A percentile compares a stretch with the other conserved stretches of the same genome.
Conservation (phyloP, 2,329 filamentous ascomycete species). For the Aspergillus amoenus region DNA sequence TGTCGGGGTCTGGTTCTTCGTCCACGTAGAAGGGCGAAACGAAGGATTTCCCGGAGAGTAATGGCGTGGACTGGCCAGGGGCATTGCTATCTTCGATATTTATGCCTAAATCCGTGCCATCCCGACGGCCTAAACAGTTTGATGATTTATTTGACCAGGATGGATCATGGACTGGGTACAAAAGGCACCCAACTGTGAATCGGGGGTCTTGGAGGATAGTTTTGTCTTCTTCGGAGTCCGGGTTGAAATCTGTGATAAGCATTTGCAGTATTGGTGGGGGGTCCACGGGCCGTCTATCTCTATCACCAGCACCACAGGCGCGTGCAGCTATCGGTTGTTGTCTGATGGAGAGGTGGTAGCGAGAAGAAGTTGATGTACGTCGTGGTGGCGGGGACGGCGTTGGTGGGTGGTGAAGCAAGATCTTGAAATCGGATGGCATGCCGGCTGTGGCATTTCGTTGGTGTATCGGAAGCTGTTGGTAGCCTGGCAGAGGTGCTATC, state of each 20-base stretch:
- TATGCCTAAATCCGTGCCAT: neutral
- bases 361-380: constrained; percentile 24
- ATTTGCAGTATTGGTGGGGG: constrained; percentile 50
- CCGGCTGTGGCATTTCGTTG: constrained; percentile 23
- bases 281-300: constrained; percentile 48
- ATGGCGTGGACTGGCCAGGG: constrained; percentile 26
- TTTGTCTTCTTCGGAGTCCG: constrained; percentile 36
- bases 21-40: constrained; percentile 45
- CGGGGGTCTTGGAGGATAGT: constrained; percentile 40
- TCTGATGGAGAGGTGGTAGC: constrained; percentile 44
- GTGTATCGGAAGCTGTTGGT: constrained; percentile 15
- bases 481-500: constrained; percentile 12
- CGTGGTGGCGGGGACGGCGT: constrained; percentile 23
- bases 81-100: constrained; percentile 17
- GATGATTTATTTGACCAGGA: neutral
- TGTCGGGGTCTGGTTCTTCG: constrained; percentile 44
- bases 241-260: constrained; percentile 45
- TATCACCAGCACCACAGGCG: constrained; percentile 48
- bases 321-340: constrained; percentile 49
- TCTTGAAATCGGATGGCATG: constrained; percentile 39
- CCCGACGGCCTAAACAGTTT: neutral
- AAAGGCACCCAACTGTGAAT: constrained; percentile 45
- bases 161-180: constrained; percentile 35
- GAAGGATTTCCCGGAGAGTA: constrained; percentile 40
- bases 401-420: constrained; percentile 34